phyloP scores from a whole-genome alignment of 345 rosid genomes.

The Turritis glabra region DNA sequence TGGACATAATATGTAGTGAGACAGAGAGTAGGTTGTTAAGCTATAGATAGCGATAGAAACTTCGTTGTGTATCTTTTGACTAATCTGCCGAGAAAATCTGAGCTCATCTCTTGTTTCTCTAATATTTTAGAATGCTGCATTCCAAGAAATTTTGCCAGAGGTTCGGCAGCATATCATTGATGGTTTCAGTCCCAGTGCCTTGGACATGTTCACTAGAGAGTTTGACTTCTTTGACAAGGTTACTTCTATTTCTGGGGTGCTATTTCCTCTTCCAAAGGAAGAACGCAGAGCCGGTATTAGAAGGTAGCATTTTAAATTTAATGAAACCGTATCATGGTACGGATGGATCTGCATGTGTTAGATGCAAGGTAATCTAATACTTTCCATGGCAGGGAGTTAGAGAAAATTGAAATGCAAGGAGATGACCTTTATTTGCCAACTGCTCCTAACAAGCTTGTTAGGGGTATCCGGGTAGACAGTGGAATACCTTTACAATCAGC shows the following conservation, averaged over 20 bases:
- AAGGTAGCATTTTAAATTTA: constrained; percentile 47
- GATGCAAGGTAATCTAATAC: constrained; percentile 27
- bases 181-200: constrained; percentile 80
- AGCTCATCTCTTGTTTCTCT: constrained; percentile 7
- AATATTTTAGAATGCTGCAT: constrained; percentile 67
- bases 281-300: constrained; percentile 97
- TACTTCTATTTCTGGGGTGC: constrained; percentile 87
- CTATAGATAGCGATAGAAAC: constrained; percentile 9
- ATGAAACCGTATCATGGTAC: constrained; percentile 2
- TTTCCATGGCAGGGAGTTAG: constrained; percentile 68
- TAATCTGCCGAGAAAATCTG: not conserved
- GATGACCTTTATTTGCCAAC: constrained; percentile 94
- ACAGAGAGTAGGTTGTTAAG: constrained; percentile 12
- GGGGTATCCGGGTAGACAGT: constrained; percentile 87
- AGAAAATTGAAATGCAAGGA: constrained; percentile 86
- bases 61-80: not conserved
- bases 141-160: constrained; percentile 74
- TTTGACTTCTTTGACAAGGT: constrained; percentile 94
- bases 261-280: constrained; percentile 83
- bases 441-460: constrained; percentile 87
- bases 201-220: constrained; percentile 77
- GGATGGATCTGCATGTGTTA: constrained; percentile 8
- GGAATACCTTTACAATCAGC: constrained; percentile 99
- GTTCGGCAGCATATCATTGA: constrained; percentile 86
- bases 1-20: constrained; percentile 10